Evolutionary conservation across 768 basidiomycete species (phyloP).

Genomic region (Lactifluus hygrophoroides): DNA sequence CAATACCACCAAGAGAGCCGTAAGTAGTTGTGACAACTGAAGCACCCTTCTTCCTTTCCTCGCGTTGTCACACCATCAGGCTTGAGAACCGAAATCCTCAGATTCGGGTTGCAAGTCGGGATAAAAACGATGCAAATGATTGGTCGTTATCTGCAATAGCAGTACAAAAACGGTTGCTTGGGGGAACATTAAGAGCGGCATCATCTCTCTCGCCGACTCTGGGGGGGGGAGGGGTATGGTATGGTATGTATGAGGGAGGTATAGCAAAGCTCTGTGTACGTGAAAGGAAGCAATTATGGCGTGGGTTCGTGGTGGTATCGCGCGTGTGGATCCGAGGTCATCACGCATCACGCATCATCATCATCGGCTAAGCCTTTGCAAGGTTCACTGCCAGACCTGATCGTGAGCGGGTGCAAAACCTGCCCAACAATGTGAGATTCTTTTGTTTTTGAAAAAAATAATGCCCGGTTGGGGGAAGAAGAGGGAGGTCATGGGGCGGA

Average conservation of each 20-base stretch:
- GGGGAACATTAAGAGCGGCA: neutral
- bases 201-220: neutral
- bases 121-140: neutral
- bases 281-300: neutral
- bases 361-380: neutral
- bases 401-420: too few relatives aligned
- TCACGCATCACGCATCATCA: too few relatives aligned
- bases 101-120: neutral
- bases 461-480: too few relatives aligned
- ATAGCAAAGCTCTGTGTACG: neutral
- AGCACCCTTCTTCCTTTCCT: too few relatives aligned
- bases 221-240: too few relatives aligned
- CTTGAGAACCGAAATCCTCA: neutral
- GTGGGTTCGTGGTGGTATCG: neutral
- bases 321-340: neutral
- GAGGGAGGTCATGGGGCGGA: too few relatives aligned
- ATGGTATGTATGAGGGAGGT: neutral
- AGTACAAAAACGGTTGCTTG: conserved; percentile 3
- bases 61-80: neutral
- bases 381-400: too few relatives aligned
- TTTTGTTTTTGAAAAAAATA: too few relatives aligned
- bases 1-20: too few relatives aligned
- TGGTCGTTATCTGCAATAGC: neutral
- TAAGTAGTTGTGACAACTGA: too few relatives aligned
- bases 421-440: too few relatives aligned